phyloP scores from a whole-genome alignment of 2,329 filamentous ascomycete species.

The Leptographium lundbergii region DNA sequence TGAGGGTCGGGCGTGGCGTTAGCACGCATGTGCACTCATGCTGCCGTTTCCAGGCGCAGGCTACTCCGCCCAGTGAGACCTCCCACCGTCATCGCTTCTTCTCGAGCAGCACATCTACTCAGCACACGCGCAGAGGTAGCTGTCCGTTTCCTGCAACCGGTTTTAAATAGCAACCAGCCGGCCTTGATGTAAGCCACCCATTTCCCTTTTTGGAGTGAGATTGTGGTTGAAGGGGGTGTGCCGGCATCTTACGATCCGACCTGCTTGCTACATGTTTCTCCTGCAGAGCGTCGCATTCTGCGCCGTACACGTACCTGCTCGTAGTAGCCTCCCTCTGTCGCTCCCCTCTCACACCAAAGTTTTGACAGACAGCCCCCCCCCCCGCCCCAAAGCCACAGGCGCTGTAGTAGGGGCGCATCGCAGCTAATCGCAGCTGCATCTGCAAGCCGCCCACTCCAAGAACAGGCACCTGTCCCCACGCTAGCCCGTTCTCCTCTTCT shows the following conservation, averaged over 20 bases:
- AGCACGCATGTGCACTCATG: not conserved
- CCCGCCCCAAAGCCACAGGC: not conserved
- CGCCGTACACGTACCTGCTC: no score
- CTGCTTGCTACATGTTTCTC: no score
- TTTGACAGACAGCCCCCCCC: not conserved
- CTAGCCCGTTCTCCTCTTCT: no score
- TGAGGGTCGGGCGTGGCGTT: not conserved
- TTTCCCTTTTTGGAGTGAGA: not conserved
- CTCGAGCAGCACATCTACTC: not conserved
- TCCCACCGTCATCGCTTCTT: not conserved
- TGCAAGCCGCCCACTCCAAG: not conserved
- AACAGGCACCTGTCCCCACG: no score
- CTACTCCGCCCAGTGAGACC: not conserved
- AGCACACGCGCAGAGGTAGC: not conserved
- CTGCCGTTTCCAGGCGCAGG: not conserved
- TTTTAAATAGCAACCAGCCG: not conserved
- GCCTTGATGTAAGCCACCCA: not conserved
- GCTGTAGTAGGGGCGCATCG: not conserved
- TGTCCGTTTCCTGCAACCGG: not conserved
- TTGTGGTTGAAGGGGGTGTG: no score
- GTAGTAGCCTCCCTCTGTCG: not conserved
- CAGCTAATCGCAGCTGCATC: not conserved
- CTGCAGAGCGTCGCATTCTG: no score
- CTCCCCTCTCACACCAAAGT: not conserved
- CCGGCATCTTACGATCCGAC: no score